Conservation (phyloP, 208 protist species). For the Trypanosoma scelopori region DNA sequence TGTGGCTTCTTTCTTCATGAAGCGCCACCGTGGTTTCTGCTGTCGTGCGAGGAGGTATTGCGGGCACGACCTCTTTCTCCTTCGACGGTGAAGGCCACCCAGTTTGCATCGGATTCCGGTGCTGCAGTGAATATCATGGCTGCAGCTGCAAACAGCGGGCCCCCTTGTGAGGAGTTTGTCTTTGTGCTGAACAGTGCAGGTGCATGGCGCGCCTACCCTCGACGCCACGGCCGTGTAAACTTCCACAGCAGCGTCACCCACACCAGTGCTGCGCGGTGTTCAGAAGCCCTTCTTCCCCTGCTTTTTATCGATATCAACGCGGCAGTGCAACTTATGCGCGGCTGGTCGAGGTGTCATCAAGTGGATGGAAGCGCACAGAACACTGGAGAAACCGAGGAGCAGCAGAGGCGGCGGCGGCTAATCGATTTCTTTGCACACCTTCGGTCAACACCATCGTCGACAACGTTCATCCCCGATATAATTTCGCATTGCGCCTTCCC, state of each 20-base stretch:
- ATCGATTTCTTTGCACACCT: constrained; percentile 13
- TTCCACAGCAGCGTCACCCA: constrained; percentile 5
- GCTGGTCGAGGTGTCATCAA: constrained; percentile 2
- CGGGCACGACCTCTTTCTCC: not conserved
- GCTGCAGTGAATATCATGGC: not conserved
- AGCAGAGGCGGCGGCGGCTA: not conserved
- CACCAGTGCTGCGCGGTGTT: not conserved
- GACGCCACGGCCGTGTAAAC: constrained; percentile 11
- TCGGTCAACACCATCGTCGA: not conserved
- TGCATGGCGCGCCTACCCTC: constrained; percentile 17
- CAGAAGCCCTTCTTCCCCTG: not conserved
- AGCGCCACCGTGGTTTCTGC: constrained; percentile 15
- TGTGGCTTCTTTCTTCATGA: constrained; percentile 31
- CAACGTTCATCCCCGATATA: constrained; percentile 3
- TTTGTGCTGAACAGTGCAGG: constrained; percentile 7
- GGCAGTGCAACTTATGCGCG: constrained; percentile 21
- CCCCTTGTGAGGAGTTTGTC: constrained; percentile 2
- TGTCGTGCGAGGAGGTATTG: constrained; percentile 11
- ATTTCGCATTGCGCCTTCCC: constrained; percentile 5
- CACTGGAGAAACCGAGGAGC: not conserved
- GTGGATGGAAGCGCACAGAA: not conserved
- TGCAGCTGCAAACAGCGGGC: not conserved
- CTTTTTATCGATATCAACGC: constrained; percentile 30
- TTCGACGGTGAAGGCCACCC: not conserved
- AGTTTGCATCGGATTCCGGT: not conserved